Evolutionary conservation across 345 rosid genomes (phyloP), one percentile per base, ranked within the genome.

Genomic region (Eutrema heterophyllum): DNA sequence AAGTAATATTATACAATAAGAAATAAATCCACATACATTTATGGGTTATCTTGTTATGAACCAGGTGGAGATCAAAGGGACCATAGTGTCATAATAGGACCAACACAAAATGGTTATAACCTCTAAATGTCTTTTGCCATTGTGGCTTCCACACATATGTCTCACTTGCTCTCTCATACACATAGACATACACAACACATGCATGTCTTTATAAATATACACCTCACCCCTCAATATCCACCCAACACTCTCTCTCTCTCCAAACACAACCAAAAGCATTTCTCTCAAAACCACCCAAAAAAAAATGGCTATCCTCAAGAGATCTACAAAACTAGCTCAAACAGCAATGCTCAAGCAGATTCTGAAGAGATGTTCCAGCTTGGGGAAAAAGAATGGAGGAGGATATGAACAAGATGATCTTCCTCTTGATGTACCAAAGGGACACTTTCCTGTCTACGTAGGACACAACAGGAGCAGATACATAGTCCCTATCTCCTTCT

Each of bases 401-500:
- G 77, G 63, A 21, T 75, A 14, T 78, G 71, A 64, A 33, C 78
- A 72, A 24, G 33, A 57, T 12, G 83, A 78, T 24, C 84, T 85
- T 53, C 89, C 88, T 2, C 64, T 84, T 21, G 94, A 90, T 45
- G 97, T 90, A 32, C 97, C 97, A 1, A 90, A 86, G 46, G 94
- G 97, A 4, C 92, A 90, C 71, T 90, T 90, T 56, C 88, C 88
- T 10, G 94, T 90, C 39, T 90, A 90, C 30, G 94, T 90, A 18
- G 97, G 97, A 21, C 79, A 86, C 39, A 83, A 81, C 64, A 79
- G 94, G 53, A 84, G 86, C 3, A 86, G 97, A 79, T 81, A 85
- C 80, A 70, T 90, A 44, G 85, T 90, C 6, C 94, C 97, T 0
- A 88, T 90, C 74, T 84, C 97, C 0, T 79, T 86, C 76, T 69